Conservation (phyloP, 192 early-diverging fungal genomes). For the Powellomyces hirtus region DNA sequence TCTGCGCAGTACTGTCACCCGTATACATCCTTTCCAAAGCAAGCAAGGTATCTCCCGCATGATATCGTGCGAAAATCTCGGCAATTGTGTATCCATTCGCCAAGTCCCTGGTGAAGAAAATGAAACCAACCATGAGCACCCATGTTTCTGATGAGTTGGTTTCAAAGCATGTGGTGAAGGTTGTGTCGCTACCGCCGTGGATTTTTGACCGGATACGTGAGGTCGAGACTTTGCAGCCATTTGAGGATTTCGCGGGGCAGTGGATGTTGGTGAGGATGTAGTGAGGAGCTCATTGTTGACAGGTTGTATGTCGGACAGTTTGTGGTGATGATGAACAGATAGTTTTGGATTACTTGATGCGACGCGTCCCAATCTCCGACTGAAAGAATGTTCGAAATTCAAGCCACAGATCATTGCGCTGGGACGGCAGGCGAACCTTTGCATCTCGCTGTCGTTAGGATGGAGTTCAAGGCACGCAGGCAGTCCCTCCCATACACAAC, state of each 20-base stretch:
- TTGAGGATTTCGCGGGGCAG: constrained; percentile 46
- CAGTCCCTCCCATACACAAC: no score
- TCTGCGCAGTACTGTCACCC: constrained; percentile 35
- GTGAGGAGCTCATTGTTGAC: no score
- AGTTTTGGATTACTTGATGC: no score
- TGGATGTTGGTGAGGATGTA: no score
- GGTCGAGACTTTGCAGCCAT: constrained; percentile 49
- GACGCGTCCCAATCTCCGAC: no score
- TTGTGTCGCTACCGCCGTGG: constrained; percentile 30
- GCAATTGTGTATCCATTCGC: constrained; percentile 48
- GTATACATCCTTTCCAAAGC: constrained; percentile 37
- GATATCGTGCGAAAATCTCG: constrained; percentile 51
- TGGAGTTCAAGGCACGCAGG: no score
- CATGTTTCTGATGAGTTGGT: background rate
- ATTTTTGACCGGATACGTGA: constrained; percentile 39
- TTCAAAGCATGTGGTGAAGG: background rate
- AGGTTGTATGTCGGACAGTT: no score
- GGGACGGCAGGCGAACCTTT: no score
- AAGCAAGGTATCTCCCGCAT: constrained; percentile 33
- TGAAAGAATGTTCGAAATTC: no score
- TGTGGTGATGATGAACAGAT: no score
- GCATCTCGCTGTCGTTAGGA: no score
- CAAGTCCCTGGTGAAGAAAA: constrained; percentile 36
- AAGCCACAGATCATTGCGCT: no score
- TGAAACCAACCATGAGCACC: background rate